Evolutionary conservation across 768 basidiomycete species (phyloP).

Genomic region (Sistotremastrum niveocremeum): DNA sequence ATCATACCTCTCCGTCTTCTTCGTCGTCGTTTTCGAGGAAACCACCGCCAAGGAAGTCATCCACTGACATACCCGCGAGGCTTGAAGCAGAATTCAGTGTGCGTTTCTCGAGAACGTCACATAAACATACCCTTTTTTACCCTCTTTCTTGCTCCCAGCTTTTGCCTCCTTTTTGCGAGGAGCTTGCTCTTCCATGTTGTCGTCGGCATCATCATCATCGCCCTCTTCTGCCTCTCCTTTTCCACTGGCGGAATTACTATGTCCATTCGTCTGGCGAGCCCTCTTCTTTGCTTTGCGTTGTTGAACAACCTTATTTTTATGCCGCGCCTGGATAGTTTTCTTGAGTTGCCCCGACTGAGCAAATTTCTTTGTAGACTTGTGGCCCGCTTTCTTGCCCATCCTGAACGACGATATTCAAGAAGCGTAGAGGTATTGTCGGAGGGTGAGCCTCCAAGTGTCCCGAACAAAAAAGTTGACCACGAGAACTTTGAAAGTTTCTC

Average conservation of each 20-base stretch:
- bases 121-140: constrained; percentile 7
- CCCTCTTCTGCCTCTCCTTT: constrained; percentile 26
- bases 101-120: background rate
- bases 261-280: constrained; percentile 3
- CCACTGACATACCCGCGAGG: constrained; percentile 53
- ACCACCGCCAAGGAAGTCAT: constrained; percentile 57
- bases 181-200: constrained; percentile 11
- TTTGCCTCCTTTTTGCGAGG: background rate
- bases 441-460: too few species aligned
- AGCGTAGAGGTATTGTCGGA: background rate
- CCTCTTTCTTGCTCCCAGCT: constrained; percentile 11
- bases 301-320: constrained; percentile 42
- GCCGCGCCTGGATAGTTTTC: constrained; percentile 71
- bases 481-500: too few species aligned
- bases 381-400: constrained; percentile 46
- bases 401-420: background rate
- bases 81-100: constrained; percentile 7
- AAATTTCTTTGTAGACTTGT: constrained; percentile 77
- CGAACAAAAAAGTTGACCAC: too few species aligned
- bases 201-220: constrained; percentile 16
- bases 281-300: constrained; percentile 50
- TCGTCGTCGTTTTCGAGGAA: constrained; percentile 41
- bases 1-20: constrained; percentile 24
- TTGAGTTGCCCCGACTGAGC: constrained; percentile 80
- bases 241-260: constrained; percentile 3